A percentile compares a stretch with the other conserved stretches of the same genome.
Evolutionary conservation across 1,139 yeast genomes (phyloP).

Genomic region (Pichia sp.): DNA sequence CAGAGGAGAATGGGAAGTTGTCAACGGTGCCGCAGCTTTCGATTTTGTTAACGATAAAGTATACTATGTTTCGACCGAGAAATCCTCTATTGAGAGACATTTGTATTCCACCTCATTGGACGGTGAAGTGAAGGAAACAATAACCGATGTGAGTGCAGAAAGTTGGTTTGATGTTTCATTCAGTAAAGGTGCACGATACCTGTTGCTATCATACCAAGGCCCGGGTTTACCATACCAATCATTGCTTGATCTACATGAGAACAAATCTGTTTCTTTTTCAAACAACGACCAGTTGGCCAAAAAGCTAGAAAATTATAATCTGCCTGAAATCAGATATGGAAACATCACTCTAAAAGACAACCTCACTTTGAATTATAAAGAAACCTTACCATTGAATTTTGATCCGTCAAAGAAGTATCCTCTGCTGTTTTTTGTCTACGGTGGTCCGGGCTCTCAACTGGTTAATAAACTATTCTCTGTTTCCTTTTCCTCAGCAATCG

Average conservation of each 20-base stretch:
- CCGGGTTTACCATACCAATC: slow-evolving; percentile 63
- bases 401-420: slow-evolving; percentile 50
- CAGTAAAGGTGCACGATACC: slow-evolving; percentile 58
- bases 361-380: slow-evolving; percentile 37
- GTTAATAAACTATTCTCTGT: slow-evolving; percentile 47
- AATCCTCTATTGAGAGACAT: slow-evolving; percentile 47
- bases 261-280: slow-evolving; percentile 30
- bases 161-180: slow-evolving; percentile 68
- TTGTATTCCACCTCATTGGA: slow-evolving; percentile 38
- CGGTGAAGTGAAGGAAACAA: slow-evolving; percentile 30
- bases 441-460: slow-evolving; percentile 77
- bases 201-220: slow-evolving; percentile 52
- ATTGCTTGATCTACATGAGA: slow-evolving; percentile 43
- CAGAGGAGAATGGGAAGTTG: slow-evolving; percentile 47
- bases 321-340: slow-evolving; percentile 41
- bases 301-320: slow-evolving; percentile 33
- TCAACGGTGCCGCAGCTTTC: slow-evolving; percentile 39
- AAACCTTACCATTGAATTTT: slow-evolving; percentile 58
- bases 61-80: slow-evolving; percentile 41
- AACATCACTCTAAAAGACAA: slow-evolving; percentile 40
- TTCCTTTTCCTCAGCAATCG: slow-evolving; percentile 54
- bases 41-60: slow-evolving; percentile 36
- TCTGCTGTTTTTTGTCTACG: slow-evolving; percentile 63
- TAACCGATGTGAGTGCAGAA: slow-evolving; percentile 47
- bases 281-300: slow-evolving; percentile 37